Base-by-base conservation (phyloP, 2,329 filamentous ascomycete species). In the Arthroderma sp. region DNA sequence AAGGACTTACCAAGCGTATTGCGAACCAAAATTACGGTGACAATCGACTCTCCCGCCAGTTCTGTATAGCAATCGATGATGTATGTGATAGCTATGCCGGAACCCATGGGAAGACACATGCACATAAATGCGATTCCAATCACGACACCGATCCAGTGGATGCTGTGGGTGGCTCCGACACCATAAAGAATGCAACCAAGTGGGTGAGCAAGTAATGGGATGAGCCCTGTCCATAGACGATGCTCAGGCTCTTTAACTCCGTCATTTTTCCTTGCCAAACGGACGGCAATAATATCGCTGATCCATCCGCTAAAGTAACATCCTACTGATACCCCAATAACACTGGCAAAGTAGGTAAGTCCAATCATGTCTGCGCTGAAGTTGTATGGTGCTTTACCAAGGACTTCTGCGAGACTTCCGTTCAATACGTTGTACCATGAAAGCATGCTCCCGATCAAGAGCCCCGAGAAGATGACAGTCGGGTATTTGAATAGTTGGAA, bases 131-230 rank as follows among this genome's bases (percentile, higher is more conserved):
- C 68, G 63, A 72, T 70, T 1, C 66, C 69, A 30, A 72, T 64
- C 3, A 74, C 57, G 4, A 70, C 55, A 1, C 70, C 72, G 38
- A 73, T 63, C 67, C 68, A 70, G 38, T 73, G 70, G n/a, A 73
- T 52, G 4, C 61, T 49, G 31, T 70, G 62, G 36, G 67, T 68
- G 2, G 71, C 69, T 4, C 71, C 71, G 0, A 74, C 66, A 29
- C 72, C 72, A 48, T 47, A 51, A 32, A 51, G 44, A 32, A 51
- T 31, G 10, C 46, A 44, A 6, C 42, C 49, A 2, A 39, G 38
- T 1, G 49, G 49, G 34, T 47, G 46, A 10, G 49, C 9, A 22
- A 51, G 15, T 11, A 48, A 44, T 31, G 44, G 45, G 5, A 45
- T 27, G 2, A 22, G 8, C 9, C 9, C 8, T 8, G 22, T 9